A percentile compares a stretch with the other conserved stretches of the same genome.
These are phyloP conservation scores for Hansfordia pulvinata DNA, from an alignment of 2,329 filamentous ascomycete species.

Conservation along the genomic window DNA sequence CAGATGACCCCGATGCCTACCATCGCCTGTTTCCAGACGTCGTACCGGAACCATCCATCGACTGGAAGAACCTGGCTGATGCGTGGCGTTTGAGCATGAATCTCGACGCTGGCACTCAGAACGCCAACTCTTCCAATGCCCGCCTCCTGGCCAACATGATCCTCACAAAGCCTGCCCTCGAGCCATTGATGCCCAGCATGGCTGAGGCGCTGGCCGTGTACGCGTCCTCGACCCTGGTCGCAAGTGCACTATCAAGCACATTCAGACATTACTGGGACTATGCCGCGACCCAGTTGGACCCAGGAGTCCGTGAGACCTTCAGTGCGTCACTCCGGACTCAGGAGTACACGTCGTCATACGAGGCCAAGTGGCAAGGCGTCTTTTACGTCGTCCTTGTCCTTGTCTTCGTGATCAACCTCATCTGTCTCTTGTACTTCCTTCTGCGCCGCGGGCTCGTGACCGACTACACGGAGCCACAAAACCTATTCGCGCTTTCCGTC, in stretches of 20 bases:
- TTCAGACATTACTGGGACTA: constrained; percentile 45
- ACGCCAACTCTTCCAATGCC: constrained; percentile 43
- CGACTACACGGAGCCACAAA: constrained; percentile 67
- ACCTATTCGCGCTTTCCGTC: constrained; percentile 58
- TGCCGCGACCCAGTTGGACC: constrained; percentile 22
- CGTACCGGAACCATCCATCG: constrained; percentile 18
- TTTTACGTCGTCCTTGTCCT: constrained; percentile 55
- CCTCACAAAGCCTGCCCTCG: constrained; percentile 25
- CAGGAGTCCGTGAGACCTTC: constrained; percentile 42
- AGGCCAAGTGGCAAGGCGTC: constrained; percentile 42
- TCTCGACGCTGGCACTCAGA: constrained; percentile 38
- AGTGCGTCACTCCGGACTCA: constrained; percentile 49
- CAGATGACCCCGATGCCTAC: constrained; percentile 40
- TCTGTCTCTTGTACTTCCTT: constrained; percentile 51
- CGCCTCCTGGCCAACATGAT: constrained; percentile 44
- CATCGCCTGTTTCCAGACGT: constrained; percentile 22
- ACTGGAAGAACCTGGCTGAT: constrained; percentile 42
- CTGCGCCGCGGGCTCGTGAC: constrained; percentile 48
- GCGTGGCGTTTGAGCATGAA: constrained; percentile 42
- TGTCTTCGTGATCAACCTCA: constrained; percentile 53
- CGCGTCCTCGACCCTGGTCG: constrained; percentile 50
- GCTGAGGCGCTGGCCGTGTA: constrained; percentile 63
- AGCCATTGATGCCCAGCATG: constrained; percentile 46
- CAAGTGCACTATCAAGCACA: constrained; percentile 42
- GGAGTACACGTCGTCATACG: constrained; percentile 57